Evolutionary conservation across 495 filamentous ascomycete species (phyloP), one percentile per base, ranked within the genome.

Genomic region (Viridothelium virens): DNA sequence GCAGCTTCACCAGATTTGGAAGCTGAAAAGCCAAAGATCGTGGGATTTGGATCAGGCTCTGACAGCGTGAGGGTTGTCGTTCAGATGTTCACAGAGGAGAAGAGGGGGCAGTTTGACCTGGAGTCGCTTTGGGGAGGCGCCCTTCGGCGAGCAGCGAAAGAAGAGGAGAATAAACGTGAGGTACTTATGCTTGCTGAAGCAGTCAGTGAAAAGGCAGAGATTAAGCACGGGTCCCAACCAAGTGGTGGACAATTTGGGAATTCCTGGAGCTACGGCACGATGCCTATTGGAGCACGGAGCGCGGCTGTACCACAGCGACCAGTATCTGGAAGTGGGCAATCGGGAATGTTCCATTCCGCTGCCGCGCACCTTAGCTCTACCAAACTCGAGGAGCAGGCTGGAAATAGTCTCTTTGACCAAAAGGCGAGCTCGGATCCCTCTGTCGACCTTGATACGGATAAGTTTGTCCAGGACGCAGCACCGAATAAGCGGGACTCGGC

Each of bases 31-130:
- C 31, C 50, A 68, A 76, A 72, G 59, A 87, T 83, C 74, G 87
- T 83, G 63, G 92, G 92, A 3, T 97, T 97, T 76, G 90, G 91
- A n/a, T 78, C 82, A 31, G 65, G 77, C 63, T 72, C 74, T 66
- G 69, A 79, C 67, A 81, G 82, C 25, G 83, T 83, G 3, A 88
- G 85, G 62, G 80, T 98, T 25, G 89, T 97, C 37, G 85, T 97
- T 38, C 94, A 98, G 77, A 85, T 97, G 74, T 85, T 97, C 74
- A 96, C 91, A 1, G 88, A 92, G 74, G 83, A 87, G 67, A 91
- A 93, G 77, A 82, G 94, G 72, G 84, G 80, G 33, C 92, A 97
- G 67, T 78, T 96, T 68, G 87, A 91, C 71, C 77, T 98, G 44
- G 94, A 98, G 72, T 78, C 77, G 10, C 79, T 97, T 3, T 98